Evolutionary conservation across 2,329 filamentous ascomycete genomes (phyloP).

Genomic region (Leptographium procerum): DNA sequence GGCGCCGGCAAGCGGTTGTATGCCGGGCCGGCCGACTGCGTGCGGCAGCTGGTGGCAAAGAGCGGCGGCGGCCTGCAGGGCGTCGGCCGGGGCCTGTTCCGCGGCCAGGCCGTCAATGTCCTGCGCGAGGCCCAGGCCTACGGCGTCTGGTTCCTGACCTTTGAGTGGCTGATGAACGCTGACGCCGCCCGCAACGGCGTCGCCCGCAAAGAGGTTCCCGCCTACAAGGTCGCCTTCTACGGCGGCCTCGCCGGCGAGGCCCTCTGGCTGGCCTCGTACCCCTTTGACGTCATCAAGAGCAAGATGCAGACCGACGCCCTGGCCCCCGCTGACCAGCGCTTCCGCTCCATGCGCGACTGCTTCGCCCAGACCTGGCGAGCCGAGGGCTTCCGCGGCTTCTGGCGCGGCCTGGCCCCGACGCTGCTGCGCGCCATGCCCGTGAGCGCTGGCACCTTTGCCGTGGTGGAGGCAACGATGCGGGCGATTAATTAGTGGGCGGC

Average conservation of each 20-base stretch:
- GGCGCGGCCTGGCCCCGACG: conserved; percentile 87
- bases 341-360: conserved; percentile 76
- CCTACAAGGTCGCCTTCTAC: conserved; percentile 80
- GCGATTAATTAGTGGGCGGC: conserved; percentile 37
- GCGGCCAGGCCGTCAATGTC: conserved; percentile 76
- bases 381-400: conserved; percentile 78
- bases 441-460: conserved; percentile 92
- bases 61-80: conserved; percentile 38
- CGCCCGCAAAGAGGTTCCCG: conserved; percentile 65
- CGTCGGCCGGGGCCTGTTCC: conserved; percentile 65
- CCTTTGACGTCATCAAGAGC: conserved; percentile 95
- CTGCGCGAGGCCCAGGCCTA: conserved; percentile 89
- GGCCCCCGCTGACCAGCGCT: conserved; percentile 52
- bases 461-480: conserved; percentile 57
- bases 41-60: conserved; percentile 62
- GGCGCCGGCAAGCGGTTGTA: conserved; percentile 62
- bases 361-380: conserved; percentile 69
- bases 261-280: conserved; percentile 87
- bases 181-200: conserved; percentile 71
- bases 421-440: conserved; percentile 93
- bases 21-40: conserved; percentile 76
- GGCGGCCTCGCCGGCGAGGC: conserved; percentile 89
- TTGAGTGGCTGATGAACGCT: conserved; percentile 91
- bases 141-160: conserved; percentile 87
- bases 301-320: conserved; percentile 99